Conservation (phyloP, 1,284 basidiomycete species). For the Tilletia walkeri region DNA sequence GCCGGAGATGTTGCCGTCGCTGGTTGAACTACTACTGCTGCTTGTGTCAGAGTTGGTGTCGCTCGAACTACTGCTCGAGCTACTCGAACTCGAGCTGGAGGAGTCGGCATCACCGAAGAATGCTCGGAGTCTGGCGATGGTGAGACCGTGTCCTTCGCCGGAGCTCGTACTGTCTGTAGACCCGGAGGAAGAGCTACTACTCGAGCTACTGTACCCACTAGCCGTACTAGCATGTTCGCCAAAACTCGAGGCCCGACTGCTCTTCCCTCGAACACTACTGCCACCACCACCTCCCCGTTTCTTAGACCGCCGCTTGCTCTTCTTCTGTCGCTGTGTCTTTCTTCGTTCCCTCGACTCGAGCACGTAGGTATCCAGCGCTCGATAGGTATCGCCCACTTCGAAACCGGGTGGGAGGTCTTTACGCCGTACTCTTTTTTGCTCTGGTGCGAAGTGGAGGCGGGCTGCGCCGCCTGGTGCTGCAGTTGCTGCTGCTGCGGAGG, state of each 20-base stretch:
- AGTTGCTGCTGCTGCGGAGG: not conserved
- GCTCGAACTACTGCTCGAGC: not conserved
- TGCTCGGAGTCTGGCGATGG: conserved; percentile 47
- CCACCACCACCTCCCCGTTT: conserved; percentile 10
- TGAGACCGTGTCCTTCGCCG: conserved; percentile 32
- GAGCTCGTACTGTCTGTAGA: conserved; percentile 33
- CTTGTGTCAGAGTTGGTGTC: not conserved
- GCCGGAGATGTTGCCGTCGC: not conserved
- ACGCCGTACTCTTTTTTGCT: conserved; percentile 40
- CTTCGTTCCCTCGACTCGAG: conserved; percentile 35
- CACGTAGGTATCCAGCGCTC: conserved; percentile 50
- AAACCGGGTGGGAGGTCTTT: conserved; percentile 47
- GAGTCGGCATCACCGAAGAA: conserved; percentile 44
- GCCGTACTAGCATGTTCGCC: conserved; percentile 25
- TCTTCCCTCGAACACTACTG: conserved; percentile 33
- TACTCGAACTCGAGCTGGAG: conserved; percentile 11
- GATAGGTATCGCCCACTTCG: conserved; percentile 46
- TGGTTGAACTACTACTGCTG: not conserved
- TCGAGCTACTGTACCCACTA: conserved; percentile 25
- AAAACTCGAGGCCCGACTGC: conserved; percentile 24
- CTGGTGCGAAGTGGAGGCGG: conserved; percentile 40
- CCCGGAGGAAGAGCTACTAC: conserved; percentile 28
- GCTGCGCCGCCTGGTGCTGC: not conserved
- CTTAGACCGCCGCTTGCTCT: conserved; percentile 5
- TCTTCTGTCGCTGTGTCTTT: conserved; percentile 22